These are phyloP conservation scores for Cryphonectria nitschkei DNA, from an alignment of 2,329 filamentous ascomycete genomes.

Conservation along the genomic window DNA sequence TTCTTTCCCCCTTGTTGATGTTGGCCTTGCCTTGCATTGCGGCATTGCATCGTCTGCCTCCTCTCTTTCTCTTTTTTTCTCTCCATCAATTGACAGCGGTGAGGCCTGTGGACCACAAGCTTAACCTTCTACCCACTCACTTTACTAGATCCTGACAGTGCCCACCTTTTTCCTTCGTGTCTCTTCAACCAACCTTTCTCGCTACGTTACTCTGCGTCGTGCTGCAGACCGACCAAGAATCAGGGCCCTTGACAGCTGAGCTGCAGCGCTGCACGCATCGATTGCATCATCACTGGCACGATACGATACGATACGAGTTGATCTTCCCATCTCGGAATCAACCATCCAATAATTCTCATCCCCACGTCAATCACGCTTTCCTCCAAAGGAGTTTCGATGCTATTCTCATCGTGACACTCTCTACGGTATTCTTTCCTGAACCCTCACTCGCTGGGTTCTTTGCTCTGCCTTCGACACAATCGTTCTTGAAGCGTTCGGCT, in stretches of 20 bases:
- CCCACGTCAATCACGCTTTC: background rate
- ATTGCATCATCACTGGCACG: slow-evolving; percentile 3
- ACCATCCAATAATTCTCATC: background rate
- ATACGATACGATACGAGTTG: slow-evolving; percentile 1
- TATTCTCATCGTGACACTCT: background rate
- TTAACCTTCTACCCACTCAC: background rate
- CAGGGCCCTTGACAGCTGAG: background rate
- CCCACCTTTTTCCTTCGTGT: background rate
- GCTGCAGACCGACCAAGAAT: background rate
- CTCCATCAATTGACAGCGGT: background rate
- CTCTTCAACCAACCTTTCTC: background rate
- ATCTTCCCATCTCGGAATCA: background rate
- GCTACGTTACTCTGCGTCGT: background rate
- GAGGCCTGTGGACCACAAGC: background rate
- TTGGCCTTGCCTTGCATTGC: background rate
- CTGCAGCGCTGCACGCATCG: background rate
- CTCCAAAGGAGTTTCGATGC: background rate
- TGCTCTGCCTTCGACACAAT: background rate
- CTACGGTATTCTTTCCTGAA: background rate
- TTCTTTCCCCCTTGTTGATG: background rate
- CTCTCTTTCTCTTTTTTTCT: background rate
- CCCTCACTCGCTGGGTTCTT: background rate
- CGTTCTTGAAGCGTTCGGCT: background rate
- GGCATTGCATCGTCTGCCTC: background rate
- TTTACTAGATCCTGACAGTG: background rate